phyloP scores from a whole-genome alignment of 345 rosid genomes.

The Balakata baccata region DNA sequence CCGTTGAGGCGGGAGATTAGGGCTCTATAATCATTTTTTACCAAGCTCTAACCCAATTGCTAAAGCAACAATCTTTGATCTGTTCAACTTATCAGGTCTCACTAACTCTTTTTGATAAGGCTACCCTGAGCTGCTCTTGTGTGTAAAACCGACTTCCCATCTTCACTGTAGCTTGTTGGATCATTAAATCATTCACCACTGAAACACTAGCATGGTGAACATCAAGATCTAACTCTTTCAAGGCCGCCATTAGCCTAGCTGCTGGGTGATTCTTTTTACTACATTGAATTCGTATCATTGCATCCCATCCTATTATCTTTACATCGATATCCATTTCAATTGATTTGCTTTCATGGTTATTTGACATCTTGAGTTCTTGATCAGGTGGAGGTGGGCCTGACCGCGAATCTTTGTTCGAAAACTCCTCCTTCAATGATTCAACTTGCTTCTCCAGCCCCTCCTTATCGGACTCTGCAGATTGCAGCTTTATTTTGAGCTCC shows the following conservation, averaged over 20 bases:
- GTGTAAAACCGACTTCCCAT: conserved; percentile 76
- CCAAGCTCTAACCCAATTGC: conserved; percentile 21
- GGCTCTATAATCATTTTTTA: conserved; percentile 3
- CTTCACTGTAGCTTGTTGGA: conserved; percentile 93
- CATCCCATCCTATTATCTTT: conserved; percentile 85
- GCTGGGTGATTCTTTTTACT: conserved; percentile 83
- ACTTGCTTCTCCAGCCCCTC: conserved; percentile 63
- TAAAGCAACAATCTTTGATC: background rate
- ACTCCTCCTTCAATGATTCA: conserved; percentile 57
- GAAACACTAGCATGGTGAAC: conserved; percentile 87
- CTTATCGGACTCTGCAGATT: conserved; percentile 49
- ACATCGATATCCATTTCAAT: conserved; percentile 80
- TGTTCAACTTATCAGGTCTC: conserved; percentile 21
- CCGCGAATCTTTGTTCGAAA: conserved; percentile 29
- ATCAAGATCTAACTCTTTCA: conserved; percentile 82
- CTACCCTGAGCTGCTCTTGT: conserved; percentile 71
- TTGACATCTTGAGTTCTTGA: conserved; percentile 38
- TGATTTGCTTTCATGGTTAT: conserved; percentile 31
- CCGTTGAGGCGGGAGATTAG: conserved; percentile 6
- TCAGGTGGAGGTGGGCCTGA: conserved; percentile 27
- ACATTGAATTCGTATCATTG: conserved; percentile 77
- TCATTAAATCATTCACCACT: conserved; percentile 85
- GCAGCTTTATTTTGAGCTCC: conserved; percentile 69
- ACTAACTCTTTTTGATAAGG: conserved; percentile 59
- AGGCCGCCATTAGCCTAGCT: conserved; percentile 76